Evolutionary conservation across 2,329 filamentous ascomycete species (phyloP).

Genomic region (Diaporthe citrichinensis): DNA sequence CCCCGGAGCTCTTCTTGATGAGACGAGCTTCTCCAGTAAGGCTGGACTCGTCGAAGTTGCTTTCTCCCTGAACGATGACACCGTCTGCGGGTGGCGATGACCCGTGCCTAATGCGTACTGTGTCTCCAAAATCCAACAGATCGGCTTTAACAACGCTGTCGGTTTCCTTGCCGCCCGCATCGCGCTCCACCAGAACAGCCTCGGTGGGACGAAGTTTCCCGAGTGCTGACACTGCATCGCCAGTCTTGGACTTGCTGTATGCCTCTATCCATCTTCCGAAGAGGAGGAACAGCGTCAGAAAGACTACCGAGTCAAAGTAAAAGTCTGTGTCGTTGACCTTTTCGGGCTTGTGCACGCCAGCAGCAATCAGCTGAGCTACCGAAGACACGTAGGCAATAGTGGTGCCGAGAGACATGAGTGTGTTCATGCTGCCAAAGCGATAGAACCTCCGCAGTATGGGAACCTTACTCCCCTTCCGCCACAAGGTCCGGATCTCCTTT

Average conservation of each 20-base stretch:
- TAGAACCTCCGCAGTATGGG: slow-evolving; percentile 84
- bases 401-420: slow-evolving; percentile 90
- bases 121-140: slow-evolving; percentile 80
- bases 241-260: slow-evolving; percentile 92
- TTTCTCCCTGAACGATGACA: slow-evolving; percentile 71
- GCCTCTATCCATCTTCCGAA: slow-evolving; percentile 82
- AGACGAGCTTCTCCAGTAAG: slow-evolving; percentile 84
- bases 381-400: slow-evolving; percentile 90
- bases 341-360: slow-evolving; percentile 59
- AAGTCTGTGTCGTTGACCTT: slow-evolving; percentile 66
- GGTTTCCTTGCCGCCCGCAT: slow-evolving; percentile 53
- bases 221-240: slow-evolving; percentile 85
- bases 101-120: slow-evolving; percentile 82
- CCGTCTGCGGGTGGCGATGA: slow-evolving; percentile 90
- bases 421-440: slow-evolving; percentile 97
- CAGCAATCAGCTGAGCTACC: slow-evolving; percentile 80
- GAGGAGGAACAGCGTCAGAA: slow-evolving; percentile 90
- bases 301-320: slow-evolving; percentile 95
- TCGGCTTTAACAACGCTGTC: slow-evolving; percentile 69
- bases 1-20: slow-evolving; percentile 74
- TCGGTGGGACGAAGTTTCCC: slow-evolving; percentile 83
- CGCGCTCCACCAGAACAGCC: slow-evolving; percentile 76
- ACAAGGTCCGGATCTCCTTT: slow-evolving; percentile 84
- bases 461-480: slow-evolving; percentile 81
- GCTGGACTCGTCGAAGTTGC: slow-evolving; percentile 89